Evolutionary conservation across 2,329 filamentous ascomycete species (phyloP).

Genomic region (Fusarium buharicum): DNA sequence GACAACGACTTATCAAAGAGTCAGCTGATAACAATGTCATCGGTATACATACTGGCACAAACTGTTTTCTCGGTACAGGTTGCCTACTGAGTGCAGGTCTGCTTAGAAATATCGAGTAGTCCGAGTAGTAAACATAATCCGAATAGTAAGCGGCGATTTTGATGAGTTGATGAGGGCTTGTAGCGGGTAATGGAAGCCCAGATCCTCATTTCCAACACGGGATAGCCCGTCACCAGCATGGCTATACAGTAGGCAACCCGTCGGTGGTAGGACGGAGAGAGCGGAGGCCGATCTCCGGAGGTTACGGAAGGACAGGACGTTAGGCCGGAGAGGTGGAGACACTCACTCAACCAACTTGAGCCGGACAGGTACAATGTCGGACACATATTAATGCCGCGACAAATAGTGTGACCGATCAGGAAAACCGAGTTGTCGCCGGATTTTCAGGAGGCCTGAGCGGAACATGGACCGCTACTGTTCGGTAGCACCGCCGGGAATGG

Average conservation of each 20-base stretch:
- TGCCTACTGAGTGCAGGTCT: neutral
- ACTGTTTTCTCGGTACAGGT: neutral
- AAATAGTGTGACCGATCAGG: conserved; percentile 10
- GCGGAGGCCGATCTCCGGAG: conserved; percentile 25
- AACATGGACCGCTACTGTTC: conserved; percentile 14
- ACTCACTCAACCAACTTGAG: conserved; percentile 12
- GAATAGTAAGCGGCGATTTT: neutral
- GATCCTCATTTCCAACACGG: neutral
- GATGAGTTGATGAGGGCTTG: neutral
- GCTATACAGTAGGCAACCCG: conserved; percentile 2
- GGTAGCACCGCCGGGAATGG: conserved; percentile 22
- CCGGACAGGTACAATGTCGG: conserved; percentile 24
- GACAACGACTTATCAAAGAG: conserved; percentile 15
- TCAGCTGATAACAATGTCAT: conserved; percentile 25
- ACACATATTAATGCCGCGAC: conserved; percentile 34
- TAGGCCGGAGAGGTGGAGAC: conserved; percentile 37
- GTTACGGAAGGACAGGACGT: conserved; percentile 12
- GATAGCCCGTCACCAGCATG: neutral
- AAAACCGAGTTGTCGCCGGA: conserved; percentile 30
- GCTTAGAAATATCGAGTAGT: conserved; percentile 10
- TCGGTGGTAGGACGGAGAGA: conserved; percentile 18
- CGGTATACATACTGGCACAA: neutral
- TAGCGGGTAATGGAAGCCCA: neutral
- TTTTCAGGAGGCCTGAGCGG: conserved; percentile 11
- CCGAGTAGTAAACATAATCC: neutral